Evolutionary conservation across 2,329 filamentous ascomycete species (phyloP), one percentile per base, ranked within the genome.

Genomic region (Phoma herbarum): DNA sequence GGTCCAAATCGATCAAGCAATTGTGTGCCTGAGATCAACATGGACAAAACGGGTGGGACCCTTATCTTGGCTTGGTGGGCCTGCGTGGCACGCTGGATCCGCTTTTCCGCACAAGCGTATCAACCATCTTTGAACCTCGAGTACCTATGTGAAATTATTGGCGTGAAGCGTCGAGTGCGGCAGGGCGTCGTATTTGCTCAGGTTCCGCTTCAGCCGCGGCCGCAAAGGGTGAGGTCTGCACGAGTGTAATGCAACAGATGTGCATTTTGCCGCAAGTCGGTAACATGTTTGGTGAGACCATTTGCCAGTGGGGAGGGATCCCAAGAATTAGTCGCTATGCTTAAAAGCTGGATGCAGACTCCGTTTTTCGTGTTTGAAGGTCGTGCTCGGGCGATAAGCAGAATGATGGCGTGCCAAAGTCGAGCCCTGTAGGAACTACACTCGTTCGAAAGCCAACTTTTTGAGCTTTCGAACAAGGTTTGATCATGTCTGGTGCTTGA

Each of bases 31-130:
- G 31, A 28, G 45, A 46, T 41, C 20, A 44, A 44, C 48, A 52
- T 37, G 50, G 31, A 50, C 46, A n/a, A 23, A 46, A 51, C 23
- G 25, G 39, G 20, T 54, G 49, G 43, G 20, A 26, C n/a, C 37
- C 39, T 59, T 41, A 37, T 50, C 45, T 59, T 59, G 46, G 56
- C 45, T 41, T 46, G 56, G 56, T 59, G 50, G 56, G 45, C 20
- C 56, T 31, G 23, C 28, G 44, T 45, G 52, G 28, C 37, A 37
- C 39, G 31, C 18, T 23, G 50, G 31, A 23, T 42, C 56, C 56
- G 25, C 50, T 59, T 35, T 59, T 46, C 45, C 26, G 41, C 28
- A 26, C 50, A 54, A 59, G 56, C 50, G 56, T 54, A 44, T 45
- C 56, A 59, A 59, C 49, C 44, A 22, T 54, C 50, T 45, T 46